A percentile compares a stretch with the other conserved stretches of the same genome.
Conservation (phyloP, 495 filamentous ascomycete species). For the Annulohypoxylon bovei region DNA sequence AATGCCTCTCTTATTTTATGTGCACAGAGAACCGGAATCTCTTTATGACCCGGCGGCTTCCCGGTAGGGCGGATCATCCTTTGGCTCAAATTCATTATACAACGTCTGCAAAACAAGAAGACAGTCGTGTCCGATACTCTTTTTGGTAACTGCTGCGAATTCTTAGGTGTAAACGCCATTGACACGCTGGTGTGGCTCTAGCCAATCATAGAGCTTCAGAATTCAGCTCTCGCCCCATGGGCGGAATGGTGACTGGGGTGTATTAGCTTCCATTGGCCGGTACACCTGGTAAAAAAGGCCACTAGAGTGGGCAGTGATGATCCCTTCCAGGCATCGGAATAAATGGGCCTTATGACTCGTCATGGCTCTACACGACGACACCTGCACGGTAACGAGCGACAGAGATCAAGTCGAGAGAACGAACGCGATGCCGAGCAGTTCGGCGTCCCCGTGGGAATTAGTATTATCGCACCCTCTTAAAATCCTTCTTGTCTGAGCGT, state of each 20-base stretch:
- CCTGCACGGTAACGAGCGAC: background rate
- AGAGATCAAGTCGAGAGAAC: background rate
- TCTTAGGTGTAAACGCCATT: background rate
- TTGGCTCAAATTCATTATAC: conserved; percentile 15
- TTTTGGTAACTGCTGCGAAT: conserved; percentile 20
- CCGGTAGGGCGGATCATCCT: conserved; percentile 18
- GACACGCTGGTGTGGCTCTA: background rate
- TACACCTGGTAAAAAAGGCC: background rate
- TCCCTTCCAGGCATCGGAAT: conserved; percentile 38
- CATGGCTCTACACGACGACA: background rate
- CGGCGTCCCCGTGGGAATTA: background rate
- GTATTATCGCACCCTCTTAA: background rate
- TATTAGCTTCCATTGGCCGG: conserved; percentile 14
- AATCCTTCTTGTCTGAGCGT: background rate
- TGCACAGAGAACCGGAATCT: background rate
- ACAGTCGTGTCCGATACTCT: background rate
- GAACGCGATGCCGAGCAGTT: background rate
- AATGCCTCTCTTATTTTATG: background rate
- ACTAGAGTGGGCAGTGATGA: conserved; percentile 20
- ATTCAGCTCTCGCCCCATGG: background rate
- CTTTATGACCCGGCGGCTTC: background rate
- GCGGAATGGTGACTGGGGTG: conserved; percentile 22
- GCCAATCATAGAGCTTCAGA: conserved; percentile 12
- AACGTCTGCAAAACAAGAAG: background rate
- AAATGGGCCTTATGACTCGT: conserved; percentile 7